A percentile compares a stretch with the other conserved stretches of the same genome.
These are phyloP conservation scores for Wakefieldia striispora DNA, from an alignment of 768 basidiomycete species.

Conservation along the genomic window DNA sequence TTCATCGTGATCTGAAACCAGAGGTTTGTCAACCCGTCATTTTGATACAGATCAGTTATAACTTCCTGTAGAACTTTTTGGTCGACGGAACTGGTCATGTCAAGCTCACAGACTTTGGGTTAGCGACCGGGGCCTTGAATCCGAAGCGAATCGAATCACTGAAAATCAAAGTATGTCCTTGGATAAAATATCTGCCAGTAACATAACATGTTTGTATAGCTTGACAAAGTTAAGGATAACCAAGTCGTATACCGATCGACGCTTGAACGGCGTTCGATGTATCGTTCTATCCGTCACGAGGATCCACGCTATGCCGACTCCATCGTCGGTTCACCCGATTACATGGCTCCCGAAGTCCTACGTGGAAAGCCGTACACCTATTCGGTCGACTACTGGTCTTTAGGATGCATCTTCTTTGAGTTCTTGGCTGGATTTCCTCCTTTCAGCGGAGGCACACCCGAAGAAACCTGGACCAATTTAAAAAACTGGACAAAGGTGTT, in stretches of 20 bases:
- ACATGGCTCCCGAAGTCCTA: slow-evolving; percentile 95
- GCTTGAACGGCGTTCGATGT: slow-evolving; percentile 90
- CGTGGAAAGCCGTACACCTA: slow-evolving; percentile 94
- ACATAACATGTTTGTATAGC: slow-evolving; percentile 42
- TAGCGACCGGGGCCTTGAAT: slow-evolving; percentile 95
- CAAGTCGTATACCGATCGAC: slow-evolving; percentile 89
- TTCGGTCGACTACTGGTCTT: slow-evolving; percentile 97
- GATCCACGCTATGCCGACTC: slow-evolving; percentile 96
- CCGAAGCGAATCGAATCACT: slow-evolving; percentile 93
- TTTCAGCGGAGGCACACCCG: slow-evolving; percentile 91
- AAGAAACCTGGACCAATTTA: slow-evolving; percentile 98
- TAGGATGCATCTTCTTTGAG: slow-evolving; percentile 98
- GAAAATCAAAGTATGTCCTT: slow-evolving; percentile 72
- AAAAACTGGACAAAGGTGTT: slow-evolving; percentile 97
- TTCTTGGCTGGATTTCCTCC: slow-evolving; percentile 97
- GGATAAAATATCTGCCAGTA: background rate
- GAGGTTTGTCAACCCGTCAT: slow-evolving; percentile 57
- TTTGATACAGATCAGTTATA: background rate
- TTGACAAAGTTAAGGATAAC: slow-evolving; percentile 95
- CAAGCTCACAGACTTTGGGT: slow-evolving; percentile 95
- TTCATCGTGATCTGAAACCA: slow-evolving; percentile 97
- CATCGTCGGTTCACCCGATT: slow-evolving; percentile 96
- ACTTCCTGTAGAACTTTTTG: slow-evolving; percentile 76
- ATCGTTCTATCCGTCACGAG: slow-evolving; percentile 85
- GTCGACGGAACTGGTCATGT: slow-evolving; percentile 96